A percentile compares a stretch with the other conserved stretches of the same genome.
Conservation (phyloP, 108 stramenopile species). For the Nannochloropsis granulata region DNA sequence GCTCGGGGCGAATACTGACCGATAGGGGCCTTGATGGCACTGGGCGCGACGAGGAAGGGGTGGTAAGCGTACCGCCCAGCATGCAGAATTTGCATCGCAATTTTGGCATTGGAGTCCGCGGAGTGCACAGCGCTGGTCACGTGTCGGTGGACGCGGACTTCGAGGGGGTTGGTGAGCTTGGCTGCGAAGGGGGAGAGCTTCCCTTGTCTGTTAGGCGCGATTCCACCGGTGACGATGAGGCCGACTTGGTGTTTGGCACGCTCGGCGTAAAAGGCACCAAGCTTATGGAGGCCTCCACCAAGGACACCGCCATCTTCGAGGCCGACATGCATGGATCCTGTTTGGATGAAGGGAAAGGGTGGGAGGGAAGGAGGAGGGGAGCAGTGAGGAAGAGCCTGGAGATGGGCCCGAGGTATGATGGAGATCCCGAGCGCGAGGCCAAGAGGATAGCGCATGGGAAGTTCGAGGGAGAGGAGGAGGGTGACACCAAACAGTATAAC, state of each 20-base stretch:
- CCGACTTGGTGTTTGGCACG: conserved; percentile 81
- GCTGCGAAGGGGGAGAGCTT: conserved; percentile 78
- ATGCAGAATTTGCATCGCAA: conserved; percentile 78
- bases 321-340: conserved; percentile 80
- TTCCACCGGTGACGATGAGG: conserved; percentile 94
- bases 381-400: too few relatives aligned
- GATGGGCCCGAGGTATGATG: too few relatives aligned
- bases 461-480: too few relatives aligned
- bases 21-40: conserved; percentile 72
- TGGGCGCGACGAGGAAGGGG: conserved; percentile 74
- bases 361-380: too few relatives aligned
- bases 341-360: too few relatives aligned
- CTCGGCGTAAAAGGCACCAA: conserved; percentile 80
- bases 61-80: conserved; percentile 84
- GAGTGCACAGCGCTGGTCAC: conserved; percentile 79
- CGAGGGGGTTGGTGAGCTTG: conserved; percentile 57
- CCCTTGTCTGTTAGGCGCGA: conserved; percentile 77
- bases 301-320: conserved; percentile 58
- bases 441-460: too few relatives aligned
- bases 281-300: conserved; percentile 52
- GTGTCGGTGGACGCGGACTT: conserved; percentile 61
- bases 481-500: too few relatives aligned
- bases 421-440: too few relatives aligned
- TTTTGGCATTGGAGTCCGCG: conserved; percentile 47
- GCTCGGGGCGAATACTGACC: conserved; percentile 57